A percentile compares a stretch with the other conserved stretches of the same genome.
Conservation (phyloP, 345 rosid species). For the Salix dunnii region DNA sequence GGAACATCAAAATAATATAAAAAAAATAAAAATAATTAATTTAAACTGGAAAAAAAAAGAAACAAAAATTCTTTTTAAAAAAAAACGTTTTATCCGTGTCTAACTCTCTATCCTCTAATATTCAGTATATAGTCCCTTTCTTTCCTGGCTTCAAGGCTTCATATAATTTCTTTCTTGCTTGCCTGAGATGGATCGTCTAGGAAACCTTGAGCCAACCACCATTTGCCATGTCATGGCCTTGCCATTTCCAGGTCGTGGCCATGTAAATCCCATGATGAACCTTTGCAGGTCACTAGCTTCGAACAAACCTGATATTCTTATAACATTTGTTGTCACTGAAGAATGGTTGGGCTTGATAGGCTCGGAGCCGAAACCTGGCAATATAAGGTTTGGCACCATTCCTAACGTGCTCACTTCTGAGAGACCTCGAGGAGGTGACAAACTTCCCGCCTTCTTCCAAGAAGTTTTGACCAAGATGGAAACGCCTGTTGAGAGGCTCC, state of each 20-base stretch:
- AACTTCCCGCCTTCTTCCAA: not conserved
- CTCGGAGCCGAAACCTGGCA: slow-evolving; percentile 8
- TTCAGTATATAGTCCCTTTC: too few species aligned
- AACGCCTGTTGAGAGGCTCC: slow-evolving; percentile 3
- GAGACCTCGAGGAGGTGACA: not conserved
- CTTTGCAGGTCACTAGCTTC: slow-evolving; percentile 15
- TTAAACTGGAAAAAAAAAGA: too few species aligned
- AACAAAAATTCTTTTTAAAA: too few species aligned
- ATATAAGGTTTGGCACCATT: not conserved
- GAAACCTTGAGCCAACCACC: not conserved
- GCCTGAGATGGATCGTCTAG: not conserved
- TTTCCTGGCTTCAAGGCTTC: too few species aligned
- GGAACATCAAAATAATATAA: too few species aligned
- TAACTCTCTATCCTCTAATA: too few species aligned
- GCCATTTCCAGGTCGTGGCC: slow-evolving; percentile 21
- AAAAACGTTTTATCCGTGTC: too few species aligned
- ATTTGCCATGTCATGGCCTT: slow-evolving; percentile 15
- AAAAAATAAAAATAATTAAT: too few species aligned
- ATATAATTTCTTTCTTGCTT: too few species aligned
- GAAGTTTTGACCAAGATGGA: slow-evolving; percentile 6
- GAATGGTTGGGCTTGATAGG: slow-evolving; percentile 18
- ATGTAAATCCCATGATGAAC: slow-evolving; percentile 24
- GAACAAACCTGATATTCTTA: not conserved
- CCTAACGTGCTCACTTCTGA: slow-evolving; percentile 11
- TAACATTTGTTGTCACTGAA: slow-evolving; percentile 20